phyloP scores from a whole-genome alignment of 345 rosid genomes.

The Cochlearia excelsa region DNA sequence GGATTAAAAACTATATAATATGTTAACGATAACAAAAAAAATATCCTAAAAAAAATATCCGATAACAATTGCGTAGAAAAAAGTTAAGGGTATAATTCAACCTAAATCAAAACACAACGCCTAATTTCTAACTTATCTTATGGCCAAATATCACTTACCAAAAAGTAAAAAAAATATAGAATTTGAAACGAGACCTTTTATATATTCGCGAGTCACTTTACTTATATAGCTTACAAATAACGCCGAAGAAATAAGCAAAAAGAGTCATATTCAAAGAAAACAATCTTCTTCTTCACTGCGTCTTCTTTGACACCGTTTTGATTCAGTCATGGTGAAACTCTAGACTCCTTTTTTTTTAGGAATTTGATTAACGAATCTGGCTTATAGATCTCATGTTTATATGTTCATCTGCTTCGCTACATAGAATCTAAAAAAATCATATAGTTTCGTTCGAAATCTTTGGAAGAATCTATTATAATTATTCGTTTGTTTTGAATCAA shows the following conservation, averaged over 20 bases:
- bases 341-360: constrained; percentile 12
- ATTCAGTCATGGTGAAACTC: constrained; percentile 37
- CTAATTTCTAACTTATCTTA: too few relatives aligned
- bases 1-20: too few relatives aligned
- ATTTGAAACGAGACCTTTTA: too few relatives aligned
- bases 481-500: not conserved
- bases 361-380: not conserved
- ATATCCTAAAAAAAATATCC: too few relatives aligned
- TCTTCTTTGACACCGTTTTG: not conserved
- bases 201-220: not conserved
- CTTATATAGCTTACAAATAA: not conserved
- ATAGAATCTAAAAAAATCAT: too few relatives aligned
- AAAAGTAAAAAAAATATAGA: too few relatives aligned
- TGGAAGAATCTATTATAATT: not conserved
- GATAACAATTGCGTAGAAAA: too few relatives aligned
- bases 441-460: not conserved
- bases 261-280: not conserved
- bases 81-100: too few relatives aligned
- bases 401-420: constrained; percentile 1
- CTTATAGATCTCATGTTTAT: constrained; percentile 12
- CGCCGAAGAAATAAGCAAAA: not conserved
- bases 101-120: too few relatives aligned
- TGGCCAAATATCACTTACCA: too few relatives aligned
- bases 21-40: too few relatives aligned
- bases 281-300: not conserved